Evolutionary conservation across 2,329 filamentous ascomycete species (phyloP).

Genomic region (Venturia carpophila): DNA sequence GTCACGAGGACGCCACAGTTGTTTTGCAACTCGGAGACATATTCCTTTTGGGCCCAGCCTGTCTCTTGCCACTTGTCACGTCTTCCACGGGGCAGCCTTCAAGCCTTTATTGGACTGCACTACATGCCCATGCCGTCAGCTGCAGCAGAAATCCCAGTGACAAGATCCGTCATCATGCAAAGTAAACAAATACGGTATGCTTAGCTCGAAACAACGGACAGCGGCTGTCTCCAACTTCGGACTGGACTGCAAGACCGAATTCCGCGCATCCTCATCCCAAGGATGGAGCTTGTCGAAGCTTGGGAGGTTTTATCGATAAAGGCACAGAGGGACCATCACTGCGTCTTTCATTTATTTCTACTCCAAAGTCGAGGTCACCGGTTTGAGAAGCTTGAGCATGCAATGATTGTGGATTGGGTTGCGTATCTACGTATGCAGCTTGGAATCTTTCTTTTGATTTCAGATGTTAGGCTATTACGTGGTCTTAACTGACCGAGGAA

Average conservation of each 20-base stretch:
- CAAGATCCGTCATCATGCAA: not conserved
- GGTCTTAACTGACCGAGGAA: no score
- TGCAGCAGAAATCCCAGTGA: not conserved
- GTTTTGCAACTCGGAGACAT: not conserved
- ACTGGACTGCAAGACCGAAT: not conserved
- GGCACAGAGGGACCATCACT: not conserved
- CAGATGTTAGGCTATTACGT: no score
- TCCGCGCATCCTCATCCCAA: not conserved
- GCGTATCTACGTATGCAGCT: no score
- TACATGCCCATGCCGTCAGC: not conserved
- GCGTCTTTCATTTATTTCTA: no score
- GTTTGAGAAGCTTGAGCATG: no score
- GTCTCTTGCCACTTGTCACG: not conserved
- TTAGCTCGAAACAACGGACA: not conserved
- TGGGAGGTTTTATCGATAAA: not conserved
- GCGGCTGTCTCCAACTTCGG: not conserved
- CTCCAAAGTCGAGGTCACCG: no score
- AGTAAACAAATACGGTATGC: not conserved
- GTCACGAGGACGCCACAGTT: slow-evolving; percentile 2
- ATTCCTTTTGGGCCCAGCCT: not conserved
- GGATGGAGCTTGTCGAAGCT: not conserved
- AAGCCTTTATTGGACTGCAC: no score
- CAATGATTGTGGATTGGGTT: no score
- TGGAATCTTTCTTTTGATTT: no score
- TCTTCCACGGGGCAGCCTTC: not conserved